phyloP scores from a whole-genome alignment of 2,329 filamentous ascomycete genomes.

The Curvularia hawaiiensis region DNA sequence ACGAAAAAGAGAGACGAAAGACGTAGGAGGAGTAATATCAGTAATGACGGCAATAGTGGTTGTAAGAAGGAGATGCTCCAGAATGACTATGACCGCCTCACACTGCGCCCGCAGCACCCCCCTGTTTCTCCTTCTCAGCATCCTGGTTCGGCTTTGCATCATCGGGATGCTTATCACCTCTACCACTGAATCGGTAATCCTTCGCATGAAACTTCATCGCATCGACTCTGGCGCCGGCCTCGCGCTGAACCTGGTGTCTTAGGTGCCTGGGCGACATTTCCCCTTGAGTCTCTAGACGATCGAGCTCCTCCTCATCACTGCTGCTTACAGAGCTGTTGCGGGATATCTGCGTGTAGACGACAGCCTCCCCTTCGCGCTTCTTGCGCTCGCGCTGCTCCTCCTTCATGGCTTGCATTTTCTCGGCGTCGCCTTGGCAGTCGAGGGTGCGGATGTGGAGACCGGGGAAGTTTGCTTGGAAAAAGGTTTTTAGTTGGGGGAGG shows the following conservation, averaged over 20 bases:
- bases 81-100: background rate
- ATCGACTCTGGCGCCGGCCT: conserved; percentile 29
- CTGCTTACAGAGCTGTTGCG: conserved; percentile 56
- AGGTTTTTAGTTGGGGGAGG: conserved; percentile 72
- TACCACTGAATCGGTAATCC: conserved; percentile 25
- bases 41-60: background rate
- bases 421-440: conserved; percentile 74
- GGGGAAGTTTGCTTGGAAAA: conserved; percentile 74
- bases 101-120: background rate
- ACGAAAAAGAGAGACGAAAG: too few relatives aligned
- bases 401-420: conserved; percentile 76
- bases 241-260: conserved; percentile 35
- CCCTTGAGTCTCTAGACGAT: conserved; percentile 42
- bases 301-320: conserved; percentile 64
- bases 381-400: conserved; percentile 74
- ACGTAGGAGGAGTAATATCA: background rate
- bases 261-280: conserved; percentile 32
- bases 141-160: background rate
- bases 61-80: background rate
- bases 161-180: conserved; percentile 16
- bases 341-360: conserved; percentile 61
- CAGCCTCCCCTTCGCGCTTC: conserved; percentile 62
- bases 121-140: background rate
- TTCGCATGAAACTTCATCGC: conserved; percentile 34
- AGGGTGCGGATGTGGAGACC: conserved; percentile 75